These are phyloP conservation scores for Pyrrhoderma lamaoense DNA, from an alignment of 1,284 basidiomycete genomes.

Conservation along the genomic window DNA sequence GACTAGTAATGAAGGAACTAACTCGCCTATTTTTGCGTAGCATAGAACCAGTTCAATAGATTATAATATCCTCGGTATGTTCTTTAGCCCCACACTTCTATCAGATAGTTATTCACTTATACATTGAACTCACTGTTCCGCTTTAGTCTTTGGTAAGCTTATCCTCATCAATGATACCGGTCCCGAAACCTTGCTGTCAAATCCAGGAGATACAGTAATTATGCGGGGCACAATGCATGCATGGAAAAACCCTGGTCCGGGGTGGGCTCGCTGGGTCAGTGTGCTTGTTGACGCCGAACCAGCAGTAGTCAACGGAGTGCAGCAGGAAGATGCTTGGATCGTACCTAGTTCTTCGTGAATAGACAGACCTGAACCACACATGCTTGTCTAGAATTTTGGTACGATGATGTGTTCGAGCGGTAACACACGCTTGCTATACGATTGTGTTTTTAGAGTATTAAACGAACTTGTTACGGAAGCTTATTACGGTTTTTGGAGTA, in stretches of 20 bases:
- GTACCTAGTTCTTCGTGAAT: background rate
- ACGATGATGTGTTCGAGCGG: too few relatives aligned
- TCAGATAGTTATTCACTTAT: background rate
- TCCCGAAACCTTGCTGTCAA: conserved; percentile 43
- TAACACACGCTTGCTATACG: too few relatives aligned
- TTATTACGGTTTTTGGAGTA: too few relatives aligned
- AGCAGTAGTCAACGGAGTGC: conserved; percentile 38
- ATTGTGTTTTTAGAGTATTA: too few relatives aligned
- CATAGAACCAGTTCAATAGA: conserved; percentile 48
- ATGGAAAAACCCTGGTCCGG: conserved; percentile 50
- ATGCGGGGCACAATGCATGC: conserved; percentile 54
- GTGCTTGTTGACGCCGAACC: conserved; percentile 50
- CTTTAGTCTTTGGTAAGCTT: conserved; percentile 45
- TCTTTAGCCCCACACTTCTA: too few relatives aligned
- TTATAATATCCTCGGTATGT: conserved; percentile 51
- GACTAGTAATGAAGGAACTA: too few relatives aligned
- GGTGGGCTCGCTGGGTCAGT: conserved; percentile 47
- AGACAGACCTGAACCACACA: too few relatives aligned
- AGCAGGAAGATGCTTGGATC: conserved; percentile 29
- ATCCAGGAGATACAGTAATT: conserved; percentile 49
- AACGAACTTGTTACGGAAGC: too few relatives aligned
- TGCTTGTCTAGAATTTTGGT: too few relatives aligned
- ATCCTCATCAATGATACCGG: conserved; percentile 52
- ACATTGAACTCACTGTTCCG: background rate
- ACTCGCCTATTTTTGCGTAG: conserved; percentile 20